phyloP scores from a whole-genome alignment of 768 basidiomycete species.

The Russula dissimulans region DNA sequence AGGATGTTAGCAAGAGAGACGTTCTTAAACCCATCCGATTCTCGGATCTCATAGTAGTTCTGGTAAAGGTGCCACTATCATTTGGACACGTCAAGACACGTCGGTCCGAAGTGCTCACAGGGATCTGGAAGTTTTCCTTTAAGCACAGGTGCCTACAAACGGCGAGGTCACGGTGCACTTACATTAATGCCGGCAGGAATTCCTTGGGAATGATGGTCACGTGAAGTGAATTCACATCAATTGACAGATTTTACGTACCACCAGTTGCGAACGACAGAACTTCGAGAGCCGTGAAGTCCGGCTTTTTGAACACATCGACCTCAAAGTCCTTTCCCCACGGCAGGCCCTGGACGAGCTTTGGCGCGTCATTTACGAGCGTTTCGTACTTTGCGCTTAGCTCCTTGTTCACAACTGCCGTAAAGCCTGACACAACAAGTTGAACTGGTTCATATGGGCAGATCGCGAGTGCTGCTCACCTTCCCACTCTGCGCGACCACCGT shows the following conservation, averaged over 20 bases:
- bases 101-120: conserved; percentile 32
- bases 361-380: conserved; percentile 62
- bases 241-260: conserved; percentile 35
- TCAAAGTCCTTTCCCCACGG: conserved; percentile 61
- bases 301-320: conserved; percentile 62
- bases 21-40: conserved; percentile 80
- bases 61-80: conserved; percentile 20
- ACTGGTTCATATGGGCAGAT: not conserved
- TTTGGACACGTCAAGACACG: not conserved
- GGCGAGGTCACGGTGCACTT: conserved; percentile 19
- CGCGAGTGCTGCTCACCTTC: conserved; percentile 44
- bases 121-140: conserved; percentile 39
- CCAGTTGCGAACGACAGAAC: conserved; percentile 77
- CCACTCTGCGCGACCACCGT: conserved; percentile 89
- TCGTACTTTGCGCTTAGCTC: conserved; percentile 75
- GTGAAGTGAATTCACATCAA: not conserved
- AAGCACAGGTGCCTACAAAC: not conserved
- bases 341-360: conserved; percentile 67
- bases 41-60: conserved; percentile 82
- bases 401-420: conserved; percentile 85
- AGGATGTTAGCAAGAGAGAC: conserved; percentile 80
- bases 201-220: conserved; percentile 30
- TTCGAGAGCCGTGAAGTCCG: conserved; percentile 82
- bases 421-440: conserved; percentile 39
- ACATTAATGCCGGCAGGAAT: conserved; percentile 85